Percentiles rank a stretch among this genome's conserved stretches.
Evolutionary conservation across 2,329 filamentous ascomycete genomes (phyloP).

Genomic region (Neofusicoccum ribis): DNA sequence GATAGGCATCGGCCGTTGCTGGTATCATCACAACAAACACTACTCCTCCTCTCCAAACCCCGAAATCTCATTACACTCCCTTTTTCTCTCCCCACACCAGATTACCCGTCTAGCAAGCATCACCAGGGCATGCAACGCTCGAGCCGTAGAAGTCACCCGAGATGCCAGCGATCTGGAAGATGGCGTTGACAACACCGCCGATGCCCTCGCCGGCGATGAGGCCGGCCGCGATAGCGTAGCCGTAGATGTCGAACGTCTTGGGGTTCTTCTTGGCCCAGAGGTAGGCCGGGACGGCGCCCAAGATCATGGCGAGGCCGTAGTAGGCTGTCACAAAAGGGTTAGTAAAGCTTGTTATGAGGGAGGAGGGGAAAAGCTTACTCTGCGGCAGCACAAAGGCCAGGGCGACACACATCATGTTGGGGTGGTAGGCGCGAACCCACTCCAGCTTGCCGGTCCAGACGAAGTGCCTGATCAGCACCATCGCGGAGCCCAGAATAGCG

Average conservation of each 20-base stretch:
- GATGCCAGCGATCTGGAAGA: constrained; percentile 49
- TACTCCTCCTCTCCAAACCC: background rate
- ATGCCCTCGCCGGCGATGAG: constrained; percentile 65
- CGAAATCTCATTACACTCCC: background rate
- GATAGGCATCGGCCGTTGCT: background rate
- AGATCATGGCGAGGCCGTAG: constrained; percentile 60
- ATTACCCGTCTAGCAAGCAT: background rate
- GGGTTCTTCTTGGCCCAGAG: constrained; percentile 58
- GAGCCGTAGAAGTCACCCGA: constrained; percentile 44
- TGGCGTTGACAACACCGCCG: constrained; percentile 62
- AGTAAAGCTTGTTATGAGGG: background rate
- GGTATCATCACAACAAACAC: background rate
- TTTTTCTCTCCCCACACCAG: background rate
- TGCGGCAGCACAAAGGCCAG: constrained; percentile 60
- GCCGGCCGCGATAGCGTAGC: constrained; percentile 61
- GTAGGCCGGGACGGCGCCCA: constrained; percentile 55
- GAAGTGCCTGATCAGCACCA: constrained; percentile 58
- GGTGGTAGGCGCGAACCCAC: constrained; percentile 57
- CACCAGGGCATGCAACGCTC: constrained; percentile 43
- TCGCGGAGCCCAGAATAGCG: constrained; percentile 51
- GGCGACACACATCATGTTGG: constrained; percentile 64
- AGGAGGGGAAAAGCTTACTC: constrained; percentile 26
- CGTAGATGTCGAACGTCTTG: constrained; percentile 57
- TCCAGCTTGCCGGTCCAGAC: constrained; percentile 55
- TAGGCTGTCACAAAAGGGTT: constrained; percentile 33